Evolutionary conservation across 2,329 filamentous ascomycete species (phyloP), one percentile per base, ranked within the genome.

Genomic region (Alternaria arbusti): DNA sequence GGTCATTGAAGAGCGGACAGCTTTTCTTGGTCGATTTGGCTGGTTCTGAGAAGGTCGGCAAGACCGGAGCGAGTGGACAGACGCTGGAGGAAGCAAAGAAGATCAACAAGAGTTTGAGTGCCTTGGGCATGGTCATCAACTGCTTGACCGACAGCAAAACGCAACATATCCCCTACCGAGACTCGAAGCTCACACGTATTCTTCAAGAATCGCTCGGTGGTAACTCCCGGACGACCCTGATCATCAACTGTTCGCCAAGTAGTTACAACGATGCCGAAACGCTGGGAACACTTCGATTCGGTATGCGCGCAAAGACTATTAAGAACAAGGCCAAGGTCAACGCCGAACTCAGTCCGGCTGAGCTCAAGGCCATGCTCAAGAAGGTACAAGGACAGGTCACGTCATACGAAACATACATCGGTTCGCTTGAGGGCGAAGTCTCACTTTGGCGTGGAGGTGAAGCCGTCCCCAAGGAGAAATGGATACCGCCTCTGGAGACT

Each of bases 301-400:
- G 96, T 84, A 96, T 96, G 82, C 87, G 96, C 79, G 96, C 96
- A 61, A 99, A 99, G 85, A 92, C 93, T 0, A 99, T 99, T 85
- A 97, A 98, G 90, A 98, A 98, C 86, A 98, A 98, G 87, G 96
- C 96, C 82, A 99, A 98, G 90, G 91, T 99, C 87, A 99, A 99
- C 79, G 94, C 95, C 49, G 96, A 99, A 81, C 88, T 99, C 74
- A 98, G 95, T 75, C 96, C 96, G 49, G 89, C 94, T 12, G 96
- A 99, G 82, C 89, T 99, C 85, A 99, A 98, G 83, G 87, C 90
- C 54, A 87, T 97, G 75, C 89, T 99, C 78, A 94, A 93, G 83
- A 97, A 97, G 82, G 93, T 94, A 13, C 94, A 97, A 81, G 89
- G 88, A 56, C 94, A 97, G 79, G 90, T 96, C 70, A 93, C 92